These are phyloP conservation scores for Eucalyptus microcorys DNA, from an alignment of 345 rosid genomes.

Conservation along the genomic window DNA sequence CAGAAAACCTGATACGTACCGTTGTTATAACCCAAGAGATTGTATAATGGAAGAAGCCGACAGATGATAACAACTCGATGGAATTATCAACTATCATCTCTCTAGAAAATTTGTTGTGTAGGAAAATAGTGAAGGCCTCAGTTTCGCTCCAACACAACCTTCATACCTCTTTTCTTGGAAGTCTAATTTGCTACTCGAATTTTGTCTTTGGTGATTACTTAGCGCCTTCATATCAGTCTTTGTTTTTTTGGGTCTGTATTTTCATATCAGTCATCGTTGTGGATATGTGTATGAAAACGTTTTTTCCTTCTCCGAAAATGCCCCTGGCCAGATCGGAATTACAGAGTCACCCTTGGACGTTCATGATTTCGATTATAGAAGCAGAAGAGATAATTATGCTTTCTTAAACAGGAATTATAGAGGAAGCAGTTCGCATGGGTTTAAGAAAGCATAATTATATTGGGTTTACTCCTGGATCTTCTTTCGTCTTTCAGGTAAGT, in stretches of 20 bases:
- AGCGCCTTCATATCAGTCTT: background rate
- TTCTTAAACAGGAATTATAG: background rate
- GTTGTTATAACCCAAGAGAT: background rate
- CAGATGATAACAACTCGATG: background rate
- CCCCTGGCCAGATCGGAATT: background rate
- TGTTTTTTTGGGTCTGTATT: background rate
- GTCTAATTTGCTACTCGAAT: background rate
- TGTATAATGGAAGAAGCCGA: background rate
- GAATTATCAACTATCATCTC: background rate
- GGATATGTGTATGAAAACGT: background rate
- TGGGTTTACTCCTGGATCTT: too few relatives aligned
- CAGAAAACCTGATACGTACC: background rate
- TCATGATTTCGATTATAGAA: background rate
- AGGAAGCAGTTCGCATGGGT: background rate
- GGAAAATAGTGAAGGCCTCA: background rate
- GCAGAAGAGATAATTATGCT: background rate
- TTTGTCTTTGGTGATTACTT: background rate
- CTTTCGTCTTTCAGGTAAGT: background rate
- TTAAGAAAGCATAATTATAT: too few relatives aligned
- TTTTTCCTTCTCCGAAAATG: background rate
- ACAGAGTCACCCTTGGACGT: background rate
- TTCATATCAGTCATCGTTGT: background rate
- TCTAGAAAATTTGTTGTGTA: background rate
- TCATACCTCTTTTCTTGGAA: background rate
- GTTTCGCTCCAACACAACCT: background rate